Base-by-base conservation (phyloP, 2,329 filamentous ascomycete genomes). In the Rutstroemia sp. region DNA sequence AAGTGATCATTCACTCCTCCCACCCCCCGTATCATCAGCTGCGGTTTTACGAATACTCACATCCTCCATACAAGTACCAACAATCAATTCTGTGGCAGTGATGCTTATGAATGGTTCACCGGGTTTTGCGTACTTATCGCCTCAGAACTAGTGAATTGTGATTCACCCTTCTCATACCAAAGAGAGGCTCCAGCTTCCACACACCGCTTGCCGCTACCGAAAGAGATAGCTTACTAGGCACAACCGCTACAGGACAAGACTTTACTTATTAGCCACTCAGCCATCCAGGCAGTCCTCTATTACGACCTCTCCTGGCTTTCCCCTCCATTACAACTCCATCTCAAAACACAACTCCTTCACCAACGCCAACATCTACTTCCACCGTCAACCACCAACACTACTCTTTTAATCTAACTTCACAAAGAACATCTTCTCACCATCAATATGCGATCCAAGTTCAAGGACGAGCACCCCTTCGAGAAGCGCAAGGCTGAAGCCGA, bases 401-500 rank as follows among this genome's bases (percentile, higher is more conserved):
- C 8, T 25, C 21, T 37, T 17, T 10, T 45, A 42, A 19, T 10
- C 46, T 17, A 30, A 42, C 5, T 27, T 39, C 27, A 58, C 59
- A 44, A 61, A 58, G 60, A 55, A 67, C 65, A 72, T 73, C 25
- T 6, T 27, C 25, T 27, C 25, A 7, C 72, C 71, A 46, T 71
- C 80, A 89, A 71, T 66, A 96, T 96, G 91, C 88, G 92, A 73
- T 95, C 90, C 81, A 97, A 97, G 85, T 99, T 99, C 78, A 99
- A 99, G 91, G 94, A 99, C 86, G 94, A 97, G 84, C 94, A 97
- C 76, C 91, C 90, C 69, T 97, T 97, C 74, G 94, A 97, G 87
- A 99, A 99, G 89, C 91, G 94, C 79, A 96, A 97, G 89, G 94
- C 94, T 65, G 94, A 99, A 79, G 94, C 94, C 73, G 94, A 99